Base-by-base conservation (phyloP, 2,329 filamentous ascomycete genomes). In the Neofusicoccum umdonicola region DNA sequence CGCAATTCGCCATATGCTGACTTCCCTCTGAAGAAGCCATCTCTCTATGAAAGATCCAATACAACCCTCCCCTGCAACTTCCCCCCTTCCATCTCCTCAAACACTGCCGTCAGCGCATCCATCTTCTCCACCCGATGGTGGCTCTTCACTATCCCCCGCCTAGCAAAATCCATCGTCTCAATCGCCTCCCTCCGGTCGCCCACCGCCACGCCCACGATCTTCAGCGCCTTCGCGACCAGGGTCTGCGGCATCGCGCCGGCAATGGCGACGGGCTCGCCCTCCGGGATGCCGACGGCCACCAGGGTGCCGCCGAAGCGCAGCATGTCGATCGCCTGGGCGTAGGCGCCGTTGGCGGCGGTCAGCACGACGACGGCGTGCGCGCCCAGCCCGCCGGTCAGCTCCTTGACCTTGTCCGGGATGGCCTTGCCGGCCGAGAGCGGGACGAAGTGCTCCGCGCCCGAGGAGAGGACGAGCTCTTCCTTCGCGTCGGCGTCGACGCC, bases 391-490 rank as follows among this genome's bases (percentile, higher is more conserved):
- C 80, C 82, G 0, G 87, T 86, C 1, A 86, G 74, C 41, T 79
- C 80, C 69, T 84, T 82, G 56, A 90, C 85, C 50, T 87, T 83
- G 31, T 81, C 80, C 4, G 79, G 79, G 6, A 87, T 78, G 12
- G 81, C 80, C 42, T 73, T 72, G 37, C 81, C 82, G 50, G 83
- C 80, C 35, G 86, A 85, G 65, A 90, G 79, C 67, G 88, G 86
- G 65, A 90, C 79, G 75, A 90, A 90, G 68, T 85, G 82, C 71
- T 90, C 87, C 0, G 87, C 87, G 8, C 88, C 88, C n/a, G 81
- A 86, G 0, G 84, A 80, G 54, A 82, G 82, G 9, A 85, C 82
- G 2, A 90, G 71, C 12, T 83, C 93, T 69, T 85, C 84, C 73
- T 90, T 90, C 69, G 80, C 83, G 51, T 83, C 84, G 68, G 86